Evolutionary conservation across 2,329 filamentous ascomycete species (phyloP).

Genomic region (Fusarium sp.): DNA sequence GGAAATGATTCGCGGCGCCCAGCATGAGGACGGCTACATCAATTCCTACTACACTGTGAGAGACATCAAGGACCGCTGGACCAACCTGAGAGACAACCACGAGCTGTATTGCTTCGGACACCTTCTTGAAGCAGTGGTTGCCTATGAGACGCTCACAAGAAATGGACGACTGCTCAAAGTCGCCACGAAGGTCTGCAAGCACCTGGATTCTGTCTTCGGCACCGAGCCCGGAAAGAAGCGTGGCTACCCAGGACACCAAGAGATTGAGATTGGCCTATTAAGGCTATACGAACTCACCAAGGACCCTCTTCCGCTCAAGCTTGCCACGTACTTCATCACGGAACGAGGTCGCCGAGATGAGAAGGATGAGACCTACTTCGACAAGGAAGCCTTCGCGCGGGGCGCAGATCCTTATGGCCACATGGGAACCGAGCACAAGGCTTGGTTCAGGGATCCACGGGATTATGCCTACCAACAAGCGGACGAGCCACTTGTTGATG

Average conservation of each 20-base stretch:
- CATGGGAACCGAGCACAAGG: not conserved
- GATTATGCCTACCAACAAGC: constrained; percentile 10
- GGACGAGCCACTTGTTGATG: not conserved
- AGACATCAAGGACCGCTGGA: constrained; percentile 4
- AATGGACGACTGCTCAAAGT: not conserved
- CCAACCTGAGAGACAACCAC: constrained; percentile 6
- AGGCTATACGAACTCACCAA: not conserved
- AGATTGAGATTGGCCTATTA: constrained; percentile 5
- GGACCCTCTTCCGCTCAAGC: not conserved
- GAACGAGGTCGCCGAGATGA: not conserved
- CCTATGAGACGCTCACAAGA: not conserved
- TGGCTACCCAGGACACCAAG: constrained; percentile 11
- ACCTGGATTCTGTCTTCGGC: not conserved
- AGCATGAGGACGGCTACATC: constrained; percentile 8
- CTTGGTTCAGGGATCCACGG: not conserved
- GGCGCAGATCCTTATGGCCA: not conserved
- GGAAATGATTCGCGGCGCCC: not conserved
- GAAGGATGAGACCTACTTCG: constrained; percentile 7
- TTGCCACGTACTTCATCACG: constrained; percentile 8
- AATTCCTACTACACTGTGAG: constrained; percentile 10
- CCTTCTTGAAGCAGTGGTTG: constrained; percentile 1
- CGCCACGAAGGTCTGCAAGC: not conserved
- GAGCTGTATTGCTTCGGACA: constrained; percentile 5
- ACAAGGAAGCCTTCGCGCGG: not conserved
- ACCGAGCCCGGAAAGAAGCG: not conserved